Evolutionary conservation across 306 rosid genomes (phyloP).

Genomic region (Casuarina glauca): DNA sequence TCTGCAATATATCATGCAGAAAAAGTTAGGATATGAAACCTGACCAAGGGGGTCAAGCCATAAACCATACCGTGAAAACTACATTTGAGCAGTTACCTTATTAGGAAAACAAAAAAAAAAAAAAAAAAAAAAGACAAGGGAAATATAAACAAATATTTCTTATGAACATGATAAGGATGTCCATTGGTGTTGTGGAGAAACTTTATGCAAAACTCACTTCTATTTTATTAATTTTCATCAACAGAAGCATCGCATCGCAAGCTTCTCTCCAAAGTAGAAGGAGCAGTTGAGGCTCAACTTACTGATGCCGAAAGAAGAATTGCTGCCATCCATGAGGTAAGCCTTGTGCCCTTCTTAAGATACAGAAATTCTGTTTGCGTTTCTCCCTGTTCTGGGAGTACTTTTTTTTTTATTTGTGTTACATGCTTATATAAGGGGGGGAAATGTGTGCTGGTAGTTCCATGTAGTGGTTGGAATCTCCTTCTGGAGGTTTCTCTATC

Average conservation of each 20-base stretch:
- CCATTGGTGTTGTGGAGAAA: slow-evolving; percentile 17
- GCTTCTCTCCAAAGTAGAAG: slow-evolving; percentile 79
- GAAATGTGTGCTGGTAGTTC: slow-evolving; percentile 14
- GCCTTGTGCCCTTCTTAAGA: slow-evolving; percentile 26
- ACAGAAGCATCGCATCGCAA: slow-evolving; percentile 74
- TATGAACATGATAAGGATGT: neutral
- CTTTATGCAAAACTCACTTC: slow-evolving; percentile 1
- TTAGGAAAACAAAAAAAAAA: neutral
- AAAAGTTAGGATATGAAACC: neutral
- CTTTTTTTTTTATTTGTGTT: slow-evolving; percentile 29
- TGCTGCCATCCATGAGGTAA: slow-evolving; percentile 68
- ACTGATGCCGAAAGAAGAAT: slow-evolving; percentile 73
- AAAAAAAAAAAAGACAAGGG: neutral
- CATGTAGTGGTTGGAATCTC: slow-evolving; percentile 17
- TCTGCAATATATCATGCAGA: neutral
- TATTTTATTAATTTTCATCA: slow-evolving; percentile 25
- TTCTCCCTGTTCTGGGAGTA: slow-evolving; percentile 18
- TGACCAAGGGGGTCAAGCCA: neutral
- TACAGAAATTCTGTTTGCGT: neutral
- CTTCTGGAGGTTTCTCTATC: slow-evolving; percentile 14
- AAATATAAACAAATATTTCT: neutral
- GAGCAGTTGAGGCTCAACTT: slow-evolving; percentile 58
- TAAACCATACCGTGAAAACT: neutral
- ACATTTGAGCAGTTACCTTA: neutral
- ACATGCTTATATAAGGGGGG: slow-evolving; percentile 1